phyloP scores from a whole-genome alignment of 495 filamentous ascomycete species.

The Tricharina praecox region DNA sequence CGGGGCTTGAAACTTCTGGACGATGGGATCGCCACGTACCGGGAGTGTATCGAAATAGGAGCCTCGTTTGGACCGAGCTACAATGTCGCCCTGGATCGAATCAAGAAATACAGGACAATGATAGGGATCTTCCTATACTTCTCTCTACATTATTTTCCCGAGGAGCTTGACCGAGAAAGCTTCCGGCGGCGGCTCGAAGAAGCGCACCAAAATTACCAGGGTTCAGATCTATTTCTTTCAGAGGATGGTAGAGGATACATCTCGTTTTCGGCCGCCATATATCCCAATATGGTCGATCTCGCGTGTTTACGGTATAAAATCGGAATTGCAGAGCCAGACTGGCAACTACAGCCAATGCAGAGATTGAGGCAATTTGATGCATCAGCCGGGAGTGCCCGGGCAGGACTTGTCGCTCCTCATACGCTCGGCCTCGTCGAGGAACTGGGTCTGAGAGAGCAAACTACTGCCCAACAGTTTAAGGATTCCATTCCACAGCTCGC shows the following conservation, averaged over 20 bases:
- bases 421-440: too few species aligned
- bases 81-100: too few species aligned
- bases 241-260: too few species aligned
- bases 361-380: neutral
- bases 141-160: too few species aligned
- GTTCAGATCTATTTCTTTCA: too few species aligned
- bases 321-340: neutral
- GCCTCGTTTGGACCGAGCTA: neutral
- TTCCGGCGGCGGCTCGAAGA: too few species aligned
- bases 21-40: neutral
- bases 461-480: neutral
- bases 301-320: neutral
- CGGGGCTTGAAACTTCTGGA: too few species aligned
- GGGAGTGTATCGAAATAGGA: neutral
- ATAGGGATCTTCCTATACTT: too few species aligned
- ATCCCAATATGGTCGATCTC: neutral
- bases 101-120: too few species aligned
- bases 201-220: too few species aligned
- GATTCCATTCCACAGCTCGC: neutral
- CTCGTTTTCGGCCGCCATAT: too few species aligned
- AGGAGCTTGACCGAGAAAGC: too few species aligned
- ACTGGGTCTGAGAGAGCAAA: neutral
- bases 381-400: neutral
- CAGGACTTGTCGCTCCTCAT: neutral
- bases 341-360: neutral